Base-by-base conservation (phyloP, 2,329 filamentous ascomycete genomes). In the Neoscytalidium dimidiatum region DNA sequence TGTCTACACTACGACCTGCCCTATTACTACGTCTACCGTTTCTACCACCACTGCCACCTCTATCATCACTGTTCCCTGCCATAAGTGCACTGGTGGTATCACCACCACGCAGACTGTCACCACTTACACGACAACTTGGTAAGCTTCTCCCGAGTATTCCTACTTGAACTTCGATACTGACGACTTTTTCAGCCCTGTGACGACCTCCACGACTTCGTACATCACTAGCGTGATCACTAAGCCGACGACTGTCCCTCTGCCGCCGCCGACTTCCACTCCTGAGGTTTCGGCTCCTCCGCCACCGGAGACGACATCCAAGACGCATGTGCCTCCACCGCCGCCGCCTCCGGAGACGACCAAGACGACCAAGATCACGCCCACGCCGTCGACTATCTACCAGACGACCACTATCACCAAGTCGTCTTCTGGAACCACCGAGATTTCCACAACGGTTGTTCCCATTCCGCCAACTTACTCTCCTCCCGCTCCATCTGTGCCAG, bases 21-120 rank as follows among this genome's bases (percentile, higher is more conserved):
- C 69, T 13, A 65, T 67, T 4, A 66, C 67, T 6, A 67, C 68
- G 48, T 64, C 68, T 21, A 52, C 66, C 29, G 57, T 68, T 4
- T 64, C 67, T 2, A 52, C 38, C 1, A 64, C 65, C 14, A 67
- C 68, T 8, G 51, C 67, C 11, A 51, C 64, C 23, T 57, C 67
- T 17, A 21, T 58, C 46, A 62, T 65, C 4, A 44, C 58, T 44
- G 52, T 60, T 19, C 62, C 62, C 7, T 64, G 62, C 52, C 28
- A 41, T 19, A 35, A 49, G 21, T 64, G 52, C 62, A 13, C 62
- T 2, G 62, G 62, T 3, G 62, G 62, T 5, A 49, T 23, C 21
- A 64, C 62, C 13, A 64, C 62, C 7, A 64, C 53, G 17, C 7
- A 46, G 21, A 60, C 58, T 4, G 31, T 44, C 23, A 51, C 48